Conservation (phyloP, 192 early-diverging fungal genomes). For the Rhizoclosmatium globosum region DNA sequence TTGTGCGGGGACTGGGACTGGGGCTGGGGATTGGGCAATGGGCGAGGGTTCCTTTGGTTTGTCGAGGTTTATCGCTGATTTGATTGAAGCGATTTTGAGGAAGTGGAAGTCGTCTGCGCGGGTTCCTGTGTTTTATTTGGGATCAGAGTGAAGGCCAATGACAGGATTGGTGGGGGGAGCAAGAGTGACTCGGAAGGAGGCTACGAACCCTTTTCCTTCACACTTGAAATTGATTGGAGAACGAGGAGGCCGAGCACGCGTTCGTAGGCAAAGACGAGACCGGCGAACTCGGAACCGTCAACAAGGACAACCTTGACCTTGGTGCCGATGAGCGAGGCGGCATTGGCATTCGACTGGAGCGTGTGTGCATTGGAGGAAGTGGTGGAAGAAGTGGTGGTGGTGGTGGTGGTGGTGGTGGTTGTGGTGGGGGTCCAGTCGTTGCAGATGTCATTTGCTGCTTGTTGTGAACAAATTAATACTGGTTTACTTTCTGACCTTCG, state of each 20-base stretch:
- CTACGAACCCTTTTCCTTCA: neutral
- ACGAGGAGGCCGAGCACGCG: slow-evolving; percentile 42
- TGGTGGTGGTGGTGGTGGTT: neutral
- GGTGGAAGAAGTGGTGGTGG: neutral
- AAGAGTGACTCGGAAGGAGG: neutral
- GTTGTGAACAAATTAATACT: neutral
- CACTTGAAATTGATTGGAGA: slow-evolving; percentile 34
- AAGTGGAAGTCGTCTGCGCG: slow-evolving; percentile 43
- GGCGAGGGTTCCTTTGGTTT: neutral
- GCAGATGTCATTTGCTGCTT: neutral
- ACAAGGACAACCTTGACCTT: slow-evolving; percentile 35
- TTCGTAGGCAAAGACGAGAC: slow-evolving; percentile 51
- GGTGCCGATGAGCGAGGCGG: slow-evolving; percentile 20
- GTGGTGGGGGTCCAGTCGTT: neutral
- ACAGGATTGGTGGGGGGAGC: neutral
- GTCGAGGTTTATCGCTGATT: too few species aligned
- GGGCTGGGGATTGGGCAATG: neutral
- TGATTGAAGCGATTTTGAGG: slow-evolving; percentile 25
- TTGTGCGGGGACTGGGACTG: neutral
- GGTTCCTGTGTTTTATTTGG: slow-evolving; percentile 3
- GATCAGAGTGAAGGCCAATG: neutral
- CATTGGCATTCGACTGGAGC: neutral
- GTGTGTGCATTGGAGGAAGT: slow-evolving; percentile 5
- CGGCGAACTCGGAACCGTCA: slow-evolving; percentile 34
- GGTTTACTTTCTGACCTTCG: neutral